phyloP scores from a whole-genome alignment of 805 yeast species.

The Pichia cabralensis region DNA sequence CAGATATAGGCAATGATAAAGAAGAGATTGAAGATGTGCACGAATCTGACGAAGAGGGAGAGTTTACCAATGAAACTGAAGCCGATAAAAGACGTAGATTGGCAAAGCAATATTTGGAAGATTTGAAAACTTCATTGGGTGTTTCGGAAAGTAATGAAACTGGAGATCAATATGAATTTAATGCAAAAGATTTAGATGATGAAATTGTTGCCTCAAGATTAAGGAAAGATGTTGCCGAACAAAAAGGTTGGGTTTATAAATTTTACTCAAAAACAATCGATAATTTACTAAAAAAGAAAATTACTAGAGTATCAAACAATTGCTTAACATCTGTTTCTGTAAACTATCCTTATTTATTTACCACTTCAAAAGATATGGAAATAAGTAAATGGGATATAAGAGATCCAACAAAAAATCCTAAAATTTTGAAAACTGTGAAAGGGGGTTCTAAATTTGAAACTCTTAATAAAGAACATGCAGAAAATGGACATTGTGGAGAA shows the following conservation, averaged over 20 bases:
- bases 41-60: constrained; percentile 57
- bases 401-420: constrained; percentile 47
- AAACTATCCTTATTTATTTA: constrained; percentile 54
- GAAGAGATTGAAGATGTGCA: constrained; percentile 25
- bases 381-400: constrained; percentile 72
- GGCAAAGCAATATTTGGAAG: constrained; percentile 85
- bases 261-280: constrained; percentile 44
- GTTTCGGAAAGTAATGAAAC: constrained; percentile 7
- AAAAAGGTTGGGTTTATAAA: constrained; percentile 73
- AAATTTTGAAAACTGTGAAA: constrained; percentile 49
- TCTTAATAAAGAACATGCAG: constrained; percentile 37
- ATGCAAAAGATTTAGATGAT: constrained; percentile 84
- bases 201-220: constrained; percentile 77
- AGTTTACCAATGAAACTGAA: constrained; percentile 64
- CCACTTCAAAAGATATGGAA: constrained; percentile 74
- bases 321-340: constrained; percentile 48
- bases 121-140: constrained; percentile 47
- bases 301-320: constrained; percentile 46
- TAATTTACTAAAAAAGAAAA: constrained; percentile 28
- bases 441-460: constrained; percentile 47
- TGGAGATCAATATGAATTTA: constrained; percentile 42
- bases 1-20: constrained; percentile 16
- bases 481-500: constrained; percentile 69
- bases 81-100: constrained; percentile 91
- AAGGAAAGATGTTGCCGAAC: constrained; percentile 82